Base-by-base conservation (phyloP, 2,329 filamentous ascomycete genomes). In the Cercospora sp. region DNA sequence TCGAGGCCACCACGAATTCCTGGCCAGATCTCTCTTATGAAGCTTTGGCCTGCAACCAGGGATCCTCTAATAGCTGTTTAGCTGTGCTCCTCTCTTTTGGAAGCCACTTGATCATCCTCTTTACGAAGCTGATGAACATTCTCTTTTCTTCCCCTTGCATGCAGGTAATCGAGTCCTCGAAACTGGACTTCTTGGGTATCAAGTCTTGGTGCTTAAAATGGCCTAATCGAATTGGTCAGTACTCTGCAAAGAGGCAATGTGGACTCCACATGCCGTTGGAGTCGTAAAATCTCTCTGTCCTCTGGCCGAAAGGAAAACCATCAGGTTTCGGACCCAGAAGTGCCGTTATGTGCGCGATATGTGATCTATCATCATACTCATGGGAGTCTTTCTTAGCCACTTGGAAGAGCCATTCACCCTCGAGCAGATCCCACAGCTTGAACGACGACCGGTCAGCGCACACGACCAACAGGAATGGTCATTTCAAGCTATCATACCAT, bases 71-170 rank as follows among this genome's bases (percentile, higher is more conserved):
- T 20, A 81, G 73, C 69, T 81, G 71, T 64, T 71, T 76, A 13
- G 80, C 78, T 7, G 77, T 77, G 60, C 69, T 75, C 58, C 80
- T 75, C 48, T 81, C 77, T 69, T 81, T 79, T 20, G 79, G 79
- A 23, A 76, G 60, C 79, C 80, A 82, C 60, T 73, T 73, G 13
- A 82, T 69, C 79, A 82, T 81, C 7, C 72, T 75, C 59, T 71
- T 70, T 28, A 80, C 74, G 63, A 82, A 80, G n/a, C 53, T 42
- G 51, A 57, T 59, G 69, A 80, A 82, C 12, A 67, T 40, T 31
- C 73, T 75, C 69, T 80, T 80, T 60, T 80, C 71, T 20, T 71
- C 60, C 12, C 72, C 73, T 10, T 30, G 36, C 33, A 63, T 40
- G 55, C 55, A 59, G 16, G 23, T 59, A 59, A 59, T 59, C 10